Conservation (phyloP, 768 basidiomycete genomes). For the Collybia nuda region DNA sequence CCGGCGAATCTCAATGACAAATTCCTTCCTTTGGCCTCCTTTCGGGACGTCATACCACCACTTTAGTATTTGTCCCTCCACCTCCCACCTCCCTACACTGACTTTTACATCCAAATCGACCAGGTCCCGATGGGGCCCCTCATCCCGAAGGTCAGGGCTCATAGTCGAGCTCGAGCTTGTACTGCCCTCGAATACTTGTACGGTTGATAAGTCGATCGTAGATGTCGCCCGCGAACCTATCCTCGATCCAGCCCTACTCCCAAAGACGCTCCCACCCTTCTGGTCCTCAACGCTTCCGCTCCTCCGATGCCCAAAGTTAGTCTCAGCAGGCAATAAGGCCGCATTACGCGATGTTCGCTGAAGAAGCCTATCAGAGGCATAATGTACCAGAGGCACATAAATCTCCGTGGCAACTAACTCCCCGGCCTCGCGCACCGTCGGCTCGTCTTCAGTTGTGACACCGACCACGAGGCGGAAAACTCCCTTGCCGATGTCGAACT, state of each 20-base stretch:
- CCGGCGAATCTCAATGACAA: conserved; percentile 35
- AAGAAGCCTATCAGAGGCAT: conserved; percentile 36
- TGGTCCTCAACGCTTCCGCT: conserved; percentile 14
- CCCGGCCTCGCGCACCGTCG: conserved; percentile 23
- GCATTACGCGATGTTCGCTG: no score
- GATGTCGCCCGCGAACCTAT: conserved; percentile 15
- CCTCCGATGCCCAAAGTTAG: conserved; percentile 2
- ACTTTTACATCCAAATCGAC: conserved; percentile 46
- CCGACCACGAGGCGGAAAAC: conserved; percentile 67
- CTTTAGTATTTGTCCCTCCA: conserved; percentile 47
- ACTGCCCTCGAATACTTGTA: background rate
- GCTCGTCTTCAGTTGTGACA: conserved; percentile 60
- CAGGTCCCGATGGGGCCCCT: conserved; percentile 20
- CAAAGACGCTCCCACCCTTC: conserved; percentile 6
- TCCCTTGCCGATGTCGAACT: conserved; percentile 75
- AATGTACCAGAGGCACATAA: conserved; percentile 89
- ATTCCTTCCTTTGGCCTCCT: conserved; percentile 29
- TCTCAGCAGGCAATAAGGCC: no score
- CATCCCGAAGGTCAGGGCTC: conserved; percentile 14
- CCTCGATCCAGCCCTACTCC: conserved; percentile 6
- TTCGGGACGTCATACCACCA: conserved; percentile 55
- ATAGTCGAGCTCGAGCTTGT: conserved; percentile 10
- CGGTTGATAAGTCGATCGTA: conserved; percentile 8
- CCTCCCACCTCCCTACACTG: conserved; percentile 39
- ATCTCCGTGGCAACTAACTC: conserved; percentile 76